These are phyloP conservation scores for Aspergillus funiculosus DNA, from an alignment of 495 filamentous ascomycete species.

Conservation along the genomic window DNA sequence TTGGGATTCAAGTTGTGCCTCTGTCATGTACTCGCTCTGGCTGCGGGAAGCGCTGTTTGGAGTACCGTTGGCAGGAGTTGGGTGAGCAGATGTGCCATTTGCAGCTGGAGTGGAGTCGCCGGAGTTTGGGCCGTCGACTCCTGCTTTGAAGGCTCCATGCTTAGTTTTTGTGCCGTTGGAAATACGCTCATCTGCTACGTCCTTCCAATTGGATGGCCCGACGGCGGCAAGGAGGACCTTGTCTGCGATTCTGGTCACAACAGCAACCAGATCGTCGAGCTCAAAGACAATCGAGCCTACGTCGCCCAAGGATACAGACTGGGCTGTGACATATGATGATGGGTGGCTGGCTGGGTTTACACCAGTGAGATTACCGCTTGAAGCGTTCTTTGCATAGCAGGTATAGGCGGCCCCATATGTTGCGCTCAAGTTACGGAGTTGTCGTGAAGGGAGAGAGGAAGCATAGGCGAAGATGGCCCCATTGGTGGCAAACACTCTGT, in stretches of 20 bases:
- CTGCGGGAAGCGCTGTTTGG: slow-evolving; percentile 9
- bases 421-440: slow-evolving; percentile 42
- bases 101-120: neutral
- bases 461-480: slow-evolving; percentile 44
- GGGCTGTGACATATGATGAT: slow-evolving; percentile 44
- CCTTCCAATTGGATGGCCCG: slow-evolving; percentile 32
- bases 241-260: slow-evolving; percentile 43
- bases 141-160: neutral
- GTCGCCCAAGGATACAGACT: slow-evolving; percentile 45
- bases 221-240: slow-evolving; percentile 43
- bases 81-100: slow-evolving; percentile 8
- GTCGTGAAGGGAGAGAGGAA: slow-evolving; percentile 38
- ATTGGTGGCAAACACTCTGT: slow-evolving; percentile 39
- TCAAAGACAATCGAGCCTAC: slow-evolving; percentile 48
- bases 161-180: slow-evolving; percentile 5
- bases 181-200: slow-evolving; percentile 10
- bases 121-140: neutral
- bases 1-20: slow-evolving; percentile 33
- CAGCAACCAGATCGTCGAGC: slow-evolving; percentile 40
- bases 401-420: slow-evolving; percentile 47
- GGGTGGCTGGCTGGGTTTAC: slow-evolving; percentile 45
- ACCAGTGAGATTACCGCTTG: slow-evolving; percentile 43
- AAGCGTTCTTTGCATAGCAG: slow-evolving; percentile 42
- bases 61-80: slow-evolving; percentile 14
- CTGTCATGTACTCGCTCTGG: slow-evolving; percentile 13